phyloP scores from a whole-genome alignment of 2,329 filamentous ascomycete genomes.

The Dothistroma pini region DNA sequence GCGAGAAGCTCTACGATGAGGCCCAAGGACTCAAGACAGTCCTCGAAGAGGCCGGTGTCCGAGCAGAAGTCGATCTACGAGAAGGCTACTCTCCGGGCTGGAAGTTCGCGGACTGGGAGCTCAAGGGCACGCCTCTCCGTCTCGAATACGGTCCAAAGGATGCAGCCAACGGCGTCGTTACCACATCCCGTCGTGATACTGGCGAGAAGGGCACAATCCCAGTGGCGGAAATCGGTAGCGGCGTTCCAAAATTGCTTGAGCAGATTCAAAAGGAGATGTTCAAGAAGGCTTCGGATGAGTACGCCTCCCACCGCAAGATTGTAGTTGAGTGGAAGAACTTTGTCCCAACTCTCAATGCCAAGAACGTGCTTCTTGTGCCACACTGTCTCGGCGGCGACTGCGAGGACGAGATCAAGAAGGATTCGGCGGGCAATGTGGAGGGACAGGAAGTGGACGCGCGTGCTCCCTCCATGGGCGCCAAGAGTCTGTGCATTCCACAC shows the following conservation, averaged over 20 bases:
- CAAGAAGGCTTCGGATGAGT: constrained; percentile 70
- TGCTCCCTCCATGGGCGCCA: constrained; percentile 71
- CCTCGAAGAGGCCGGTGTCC: constrained; percentile 69
- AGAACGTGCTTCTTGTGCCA: constrained; percentile 90
- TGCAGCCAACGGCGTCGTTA: constrained; percentile 77
- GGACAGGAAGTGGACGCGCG: constrained; percentile 65
- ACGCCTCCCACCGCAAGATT: constrained; percentile 73
- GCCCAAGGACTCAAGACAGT: constrained; percentile 66
- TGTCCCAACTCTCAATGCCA: constrained; percentile 80
- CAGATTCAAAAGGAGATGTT: constrained; percentile 84
- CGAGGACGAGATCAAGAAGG: constrained; percentile 92
- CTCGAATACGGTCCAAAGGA: constrained; percentile 97
- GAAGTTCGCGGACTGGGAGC: constrained; percentile 99
- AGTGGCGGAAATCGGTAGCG: constrained; percentile 67
- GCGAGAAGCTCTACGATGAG: constrained; percentile 69
- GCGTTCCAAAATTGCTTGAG: constrained; percentile 77
- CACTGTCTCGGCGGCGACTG: constrained; percentile 81
- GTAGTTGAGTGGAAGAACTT: constrained; percentile 88
- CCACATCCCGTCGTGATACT: constrained; percentile 81
- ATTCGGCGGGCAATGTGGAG: constrained; percentile 72
- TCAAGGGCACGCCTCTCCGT: constrained; percentile 90
- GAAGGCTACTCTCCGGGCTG: constrained; percentile 90
- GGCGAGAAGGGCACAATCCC: constrained; percentile 73
- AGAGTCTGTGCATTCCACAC: constrained; percentile 74
- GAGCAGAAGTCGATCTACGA: constrained; percentile 76